These are phyloP conservation scores for Leishmania tropica DNA, from an alignment of 208 protist species.

Conservation along the genomic window DNA sequence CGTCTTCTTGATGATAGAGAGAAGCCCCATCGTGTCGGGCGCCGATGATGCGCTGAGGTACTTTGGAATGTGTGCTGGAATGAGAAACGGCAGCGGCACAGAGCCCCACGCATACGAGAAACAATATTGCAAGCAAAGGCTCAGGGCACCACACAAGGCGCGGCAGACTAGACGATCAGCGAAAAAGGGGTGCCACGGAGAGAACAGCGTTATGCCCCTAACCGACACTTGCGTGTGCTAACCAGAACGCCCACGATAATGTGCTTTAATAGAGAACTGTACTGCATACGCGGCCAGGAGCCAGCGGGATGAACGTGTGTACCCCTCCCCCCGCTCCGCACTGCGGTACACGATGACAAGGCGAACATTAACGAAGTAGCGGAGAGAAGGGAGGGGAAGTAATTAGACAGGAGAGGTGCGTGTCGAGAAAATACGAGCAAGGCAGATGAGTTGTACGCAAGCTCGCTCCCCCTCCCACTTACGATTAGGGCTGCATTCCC, in stretches of 20 bases:
- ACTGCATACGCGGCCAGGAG: neutral
- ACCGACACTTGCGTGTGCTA: neutral
- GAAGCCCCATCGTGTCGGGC: conserved; percentile 93
- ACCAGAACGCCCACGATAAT: neutral
- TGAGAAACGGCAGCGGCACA: conserved; percentile 1
- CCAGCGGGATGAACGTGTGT: neutral
- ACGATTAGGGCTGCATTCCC: neutral
- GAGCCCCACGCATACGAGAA: conserved; percentile 2
- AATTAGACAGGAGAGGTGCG: neutral
- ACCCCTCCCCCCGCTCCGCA: neutral
- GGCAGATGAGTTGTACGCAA: neutral
- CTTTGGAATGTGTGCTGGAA: neutral
- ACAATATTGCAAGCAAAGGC: neutral
- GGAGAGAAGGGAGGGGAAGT: neutral
- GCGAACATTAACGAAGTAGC: conserved; percentile 17
- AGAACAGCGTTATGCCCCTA: neutral
- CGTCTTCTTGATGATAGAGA: conserved; percentile 98
- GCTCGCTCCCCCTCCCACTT: neutral
- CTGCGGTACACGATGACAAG: conserved; percentile 4
- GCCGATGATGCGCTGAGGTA: neutral
- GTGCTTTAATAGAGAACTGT: neutral
- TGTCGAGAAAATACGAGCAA: neutral
- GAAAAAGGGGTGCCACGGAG: neutral
- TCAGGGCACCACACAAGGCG: neutral
- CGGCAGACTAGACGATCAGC: neutral